Evolutionary conservation across 345 rosid genomes (phyloP).

Genomic region (Carallia brachiata): DNA sequence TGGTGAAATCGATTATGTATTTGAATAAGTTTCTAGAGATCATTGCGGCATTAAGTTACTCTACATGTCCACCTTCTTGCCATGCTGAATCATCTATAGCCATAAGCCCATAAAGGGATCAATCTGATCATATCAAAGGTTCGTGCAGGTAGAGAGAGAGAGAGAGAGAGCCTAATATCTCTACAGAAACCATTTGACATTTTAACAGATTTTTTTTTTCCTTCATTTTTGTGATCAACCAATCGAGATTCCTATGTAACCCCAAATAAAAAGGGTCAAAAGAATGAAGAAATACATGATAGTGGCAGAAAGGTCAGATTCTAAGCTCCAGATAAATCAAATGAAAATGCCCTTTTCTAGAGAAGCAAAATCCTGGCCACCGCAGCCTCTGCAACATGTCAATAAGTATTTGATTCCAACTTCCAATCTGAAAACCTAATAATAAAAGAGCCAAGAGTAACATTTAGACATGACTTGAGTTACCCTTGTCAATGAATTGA

Average conservation of each 20-base stretch:
- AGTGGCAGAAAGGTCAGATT: slow-evolving; percentile 1
- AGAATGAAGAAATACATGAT: slow-evolving; percentile 25
- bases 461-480: neutral
- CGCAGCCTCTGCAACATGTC: neutral
- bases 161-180: neutral
- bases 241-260: slow-evolving; percentile 3
- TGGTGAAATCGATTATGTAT: no score
- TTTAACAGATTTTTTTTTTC: neutral
- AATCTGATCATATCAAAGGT: neutral
- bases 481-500: neutral
- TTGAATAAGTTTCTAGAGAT: no score
- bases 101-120: neutral
- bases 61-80: neutral
- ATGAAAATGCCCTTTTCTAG: neutral
- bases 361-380: neutral
- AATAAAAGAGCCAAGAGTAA: slow-evolving; percentile 1
- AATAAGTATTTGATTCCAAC: slow-evolving; percentile 3
- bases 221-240: neutral
- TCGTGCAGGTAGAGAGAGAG: neutral
- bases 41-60: no score
- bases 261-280: slow-evolving; percentile 26
- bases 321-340: slow-evolving; percentile 10
- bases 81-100: neutral
- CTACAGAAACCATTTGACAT: neutral
- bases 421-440: neutral